Conservation (phyloP, 2,329 filamentous ascomycete species). For the Helminthosporium solani region DNA sequence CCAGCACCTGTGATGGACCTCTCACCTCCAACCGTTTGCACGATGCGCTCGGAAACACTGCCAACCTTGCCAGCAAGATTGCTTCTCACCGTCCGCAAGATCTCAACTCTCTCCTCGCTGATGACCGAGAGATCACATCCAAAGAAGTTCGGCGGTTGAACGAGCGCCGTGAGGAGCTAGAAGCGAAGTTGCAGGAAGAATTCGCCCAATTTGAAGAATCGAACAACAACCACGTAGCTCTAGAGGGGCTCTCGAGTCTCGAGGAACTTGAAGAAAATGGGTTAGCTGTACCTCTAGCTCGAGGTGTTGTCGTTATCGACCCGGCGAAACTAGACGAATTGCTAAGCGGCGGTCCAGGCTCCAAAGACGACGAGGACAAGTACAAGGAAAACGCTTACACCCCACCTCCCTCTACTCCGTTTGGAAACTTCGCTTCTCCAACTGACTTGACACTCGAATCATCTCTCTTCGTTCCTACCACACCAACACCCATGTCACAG, state of each 20-base stretch:
- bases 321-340: conserved; percentile 2
- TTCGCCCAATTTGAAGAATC: neutral
- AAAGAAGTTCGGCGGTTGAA: neutral
- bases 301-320: conserved; percentile 2
- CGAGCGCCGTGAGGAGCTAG: neutral
- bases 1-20: no score
- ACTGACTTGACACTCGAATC: neutral
- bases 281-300: neutral
- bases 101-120: neutral
- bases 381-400: neutral
- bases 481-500: neutral
- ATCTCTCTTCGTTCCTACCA: neutral
- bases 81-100: neutral
- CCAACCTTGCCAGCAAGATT: neutral
- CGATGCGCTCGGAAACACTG: neutral
- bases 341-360: neutral
- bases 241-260: neutral
- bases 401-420: neutral
- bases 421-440: neutral
- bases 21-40: no score
- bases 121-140: neutral
- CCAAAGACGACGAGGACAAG: neutral
- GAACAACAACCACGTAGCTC: neutral
- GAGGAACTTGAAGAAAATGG: neutral
- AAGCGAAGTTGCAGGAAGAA: neutral